Base-by-base conservation (phyloP, 1,139 yeast species). In the Kodamaea arcana region DNA sequence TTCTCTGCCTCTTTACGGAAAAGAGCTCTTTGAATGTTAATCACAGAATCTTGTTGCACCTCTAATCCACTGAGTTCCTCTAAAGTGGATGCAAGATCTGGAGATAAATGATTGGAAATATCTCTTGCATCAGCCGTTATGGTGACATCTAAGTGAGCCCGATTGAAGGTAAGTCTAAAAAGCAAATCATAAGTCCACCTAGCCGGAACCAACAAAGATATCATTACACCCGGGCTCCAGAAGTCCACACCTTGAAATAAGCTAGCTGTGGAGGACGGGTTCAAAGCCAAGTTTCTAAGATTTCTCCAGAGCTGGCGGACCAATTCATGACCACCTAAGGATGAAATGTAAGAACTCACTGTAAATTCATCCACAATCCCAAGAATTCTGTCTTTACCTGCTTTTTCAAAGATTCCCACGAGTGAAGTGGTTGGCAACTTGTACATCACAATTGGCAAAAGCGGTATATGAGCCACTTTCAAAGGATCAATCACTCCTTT, bases 81-180 rank as follows among this genome's bases (percentile, higher is more conserved):
- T 22, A 68, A 42, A 3, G 39, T 33, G 21, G 51, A 58, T 20
- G 59, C 45, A 24, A 61, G 61, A 2, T 31, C 29, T 1, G 51
- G 52, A 4, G 50, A 30, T 28, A 68, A 46, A 30, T 56, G 51
- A 45, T 68, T 65, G 18, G 69, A 65, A 28, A 69, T 58, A 24
- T 57, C 62, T 30, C 71, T 43, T 4, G 73, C 72, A 31, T 62
- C 50, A 1, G 54, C 47, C 3, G 50, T 44, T 48, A 61, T 46
- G 6, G 62, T 50, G 5, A 64, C 38, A 32, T 59, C 32, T 40
- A 73, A 76, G 46, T 75, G 73, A 2, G 62, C 33, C 32, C 70
- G 57, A 46, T 76, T 75, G 31, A 75, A 45, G 0, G 76, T 66
- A 14, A 71, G 34, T 16, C 67, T 54, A 45, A 59, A 69, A 14